Evolutionary conservation across 2,329 filamentous ascomycete species (phyloP), one percentile per base, ranked within the genome.

Genomic region (Penicillium sp.): DNA sequence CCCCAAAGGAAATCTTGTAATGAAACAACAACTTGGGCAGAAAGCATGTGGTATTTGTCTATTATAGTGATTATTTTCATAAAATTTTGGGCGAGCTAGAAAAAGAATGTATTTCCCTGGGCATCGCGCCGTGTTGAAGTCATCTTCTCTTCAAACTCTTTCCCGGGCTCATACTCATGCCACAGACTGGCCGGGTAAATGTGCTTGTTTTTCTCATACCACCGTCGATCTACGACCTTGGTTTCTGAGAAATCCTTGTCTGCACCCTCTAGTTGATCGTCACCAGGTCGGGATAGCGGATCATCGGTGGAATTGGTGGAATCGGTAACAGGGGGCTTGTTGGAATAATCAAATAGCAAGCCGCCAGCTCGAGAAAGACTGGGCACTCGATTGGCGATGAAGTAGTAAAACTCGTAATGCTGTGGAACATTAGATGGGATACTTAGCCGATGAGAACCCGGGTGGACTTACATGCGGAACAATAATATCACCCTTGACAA

Each of bases 391-490:
- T 97, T 97, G 74, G 96, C 89, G 72, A 97, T 87, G 77, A 99
- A 97, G 77, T 93, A 94, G 74, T 97, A 94, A 73, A 99, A 92
- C 64, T 97, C 93, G 72, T 95, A 97, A 75, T 99, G 94, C 91
- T 97, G 71, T 4, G 38, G 19, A 45, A 41, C 55, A 15, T 62
- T 37, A 61, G 60, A 42, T 21, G 33, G 12, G 3, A 29, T n/a
- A 9, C 29, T 21, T n/a, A 1, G 29, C 46, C 4, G 4, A 6
- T 17, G 21, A 15, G 2, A 21, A 47, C 29, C 33, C 31, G 25
- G 17, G 23, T 35, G 46, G 45, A 86, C 89, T 81, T 79, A 96
- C 93, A 81, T 96, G 94, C 58, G 94, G 93, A 67, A 99, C 86
- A 55, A 99, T 97, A 47, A 97, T 83, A 56, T 92, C 90, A 15